Conservation (phyloP, 106 monocot genomes). For the Allium sativum region DNA sequence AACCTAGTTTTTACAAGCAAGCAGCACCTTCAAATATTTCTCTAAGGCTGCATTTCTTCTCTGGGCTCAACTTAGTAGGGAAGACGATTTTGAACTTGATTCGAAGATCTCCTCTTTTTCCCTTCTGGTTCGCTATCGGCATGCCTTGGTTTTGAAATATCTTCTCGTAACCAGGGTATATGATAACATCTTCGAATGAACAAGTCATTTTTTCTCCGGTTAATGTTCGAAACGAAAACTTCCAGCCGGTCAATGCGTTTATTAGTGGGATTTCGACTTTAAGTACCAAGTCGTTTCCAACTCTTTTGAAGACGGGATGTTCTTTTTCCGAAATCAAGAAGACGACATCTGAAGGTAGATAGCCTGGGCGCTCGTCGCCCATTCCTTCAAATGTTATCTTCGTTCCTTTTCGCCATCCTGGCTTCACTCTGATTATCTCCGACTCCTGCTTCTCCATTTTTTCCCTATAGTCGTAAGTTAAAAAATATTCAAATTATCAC, state of each 20-base stretch:
- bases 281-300: slow-evolving; percentile 35
- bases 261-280: slow-evolving; percentile 38
- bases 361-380: slow-evolving; percentile 35
- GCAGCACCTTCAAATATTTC: slow-evolving; percentile 17
- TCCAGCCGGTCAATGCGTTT: slow-evolving; percentile 38
- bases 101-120: slow-evolving; percentile 30
- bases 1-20: not conserved
- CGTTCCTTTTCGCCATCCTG: slow-evolving; percentile 53
- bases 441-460: slow-evolving; percentile 17
- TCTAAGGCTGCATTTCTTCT: slow-evolving; percentile 14
- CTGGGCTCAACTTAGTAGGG: slow-evolving; percentile 21
- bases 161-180: slow-evolving; percentile 46
- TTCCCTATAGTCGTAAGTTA: too few relatives aligned
- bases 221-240: slow-evolving; percentile 29
- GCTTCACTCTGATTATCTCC: slow-evolving; percentile 33
- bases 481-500: too few relatives aligned
- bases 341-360: slow-evolving; percentile 27
- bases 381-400: slow-evolving; percentile 43
- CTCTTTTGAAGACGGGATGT: slow-evolving; percentile 34
- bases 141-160: slow-evolving; percentile 38
- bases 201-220: slow-evolving; percentile 42
- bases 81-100: slow-evolving; percentile 40
- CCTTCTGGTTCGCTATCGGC: slow-evolving; percentile 23
- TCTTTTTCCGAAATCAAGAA: slow-evolving; percentile 36
- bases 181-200: slow-evolving; percentile 26